These are phyloP conservation scores for Pyrus hybrid DNA, from an alignment of 331 rosid genomes.

Conservation along the genomic window DNA sequence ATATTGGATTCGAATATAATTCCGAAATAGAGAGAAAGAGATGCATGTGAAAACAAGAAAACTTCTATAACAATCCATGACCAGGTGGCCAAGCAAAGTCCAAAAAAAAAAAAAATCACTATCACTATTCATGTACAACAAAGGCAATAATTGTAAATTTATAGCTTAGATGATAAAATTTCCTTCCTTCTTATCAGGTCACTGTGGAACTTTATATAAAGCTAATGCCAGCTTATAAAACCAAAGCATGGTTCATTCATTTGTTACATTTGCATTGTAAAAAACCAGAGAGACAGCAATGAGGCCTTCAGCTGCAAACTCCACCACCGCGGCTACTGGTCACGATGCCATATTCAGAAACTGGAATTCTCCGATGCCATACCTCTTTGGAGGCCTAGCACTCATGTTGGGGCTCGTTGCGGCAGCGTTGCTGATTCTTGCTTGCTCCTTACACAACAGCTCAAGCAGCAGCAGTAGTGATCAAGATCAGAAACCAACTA, in stretches of 20 bases:
- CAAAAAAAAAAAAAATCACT: not conserved
- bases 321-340: conserved; percentile 3
- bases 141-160: conserved; percentile 5
- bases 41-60: not conserved
- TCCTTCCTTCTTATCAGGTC: not conserved
- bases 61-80: conserved; percentile 2
- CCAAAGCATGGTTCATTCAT: not conserved
- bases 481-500: conserved; percentile 20
- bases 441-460: conserved; percentile 33
- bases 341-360: conserved; percentile 14
- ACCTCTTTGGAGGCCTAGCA: conserved; percentile 51
- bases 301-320: conserved; percentile 14
- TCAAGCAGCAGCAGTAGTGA: not conserved
- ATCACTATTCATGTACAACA: not conserved
- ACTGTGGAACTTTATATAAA: not conserved
- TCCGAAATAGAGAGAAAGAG: not conserved
- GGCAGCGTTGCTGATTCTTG: conserved; percentile 36
- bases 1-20: no score
- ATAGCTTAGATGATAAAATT: not conserved
- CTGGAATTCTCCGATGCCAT: conserved; percentile 55
- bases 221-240: conserved; percentile 2
- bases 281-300: not conserved
- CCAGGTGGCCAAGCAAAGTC: not conserved
- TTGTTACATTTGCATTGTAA: not conserved
- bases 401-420: conserved; percentile 40